Evolutionary conservation across 208 protist genomes (phyloP).

Genomic region (Histomonas meleagridis): DNA sequence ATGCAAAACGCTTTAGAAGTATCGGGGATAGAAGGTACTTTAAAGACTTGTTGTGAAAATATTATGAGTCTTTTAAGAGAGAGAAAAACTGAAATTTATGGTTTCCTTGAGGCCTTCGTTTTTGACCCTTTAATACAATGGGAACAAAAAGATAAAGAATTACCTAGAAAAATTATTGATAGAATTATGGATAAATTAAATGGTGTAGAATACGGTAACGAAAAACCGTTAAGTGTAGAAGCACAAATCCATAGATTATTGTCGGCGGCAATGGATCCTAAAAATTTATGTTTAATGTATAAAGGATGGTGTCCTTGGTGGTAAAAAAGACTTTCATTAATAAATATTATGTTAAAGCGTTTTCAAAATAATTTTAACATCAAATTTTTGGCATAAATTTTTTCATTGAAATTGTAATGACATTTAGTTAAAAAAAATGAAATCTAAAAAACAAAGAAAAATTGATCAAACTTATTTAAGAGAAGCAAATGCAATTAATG

Average conservation of each 20-base stretch:
- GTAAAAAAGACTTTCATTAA: too few species aligned
- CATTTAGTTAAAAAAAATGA: too few species aligned
- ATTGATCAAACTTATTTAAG: too few species aligned
- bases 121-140: slow-evolving; percentile 46
- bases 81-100: slow-evolving; percentile 42
- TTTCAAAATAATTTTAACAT: too few species aligned
- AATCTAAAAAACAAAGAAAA: too few species aligned
- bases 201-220: neutral
- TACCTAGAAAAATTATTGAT: neutral
- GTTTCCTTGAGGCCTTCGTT: slow-evolving; percentile 43
- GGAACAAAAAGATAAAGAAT: neutral
- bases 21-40: neutral
- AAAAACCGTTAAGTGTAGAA: neutral
- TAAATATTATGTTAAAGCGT: too few species aligned
- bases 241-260: neutral
- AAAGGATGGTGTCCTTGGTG: slow-evolving; percentile 6
- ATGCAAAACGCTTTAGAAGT: neutral
- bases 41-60: neutral
- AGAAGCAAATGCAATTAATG: too few species aligned
- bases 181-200: neutral
- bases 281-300: neutral
- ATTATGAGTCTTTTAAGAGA: slow-evolving; percentile 39
- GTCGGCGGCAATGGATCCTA: neutral
- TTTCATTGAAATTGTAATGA: too few species aligned
- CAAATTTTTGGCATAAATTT: too few species aligned